phyloP scores from a whole-genome alignment of 495 filamentous ascomycete genomes.

The Neurospora hispaniola region DNA sequence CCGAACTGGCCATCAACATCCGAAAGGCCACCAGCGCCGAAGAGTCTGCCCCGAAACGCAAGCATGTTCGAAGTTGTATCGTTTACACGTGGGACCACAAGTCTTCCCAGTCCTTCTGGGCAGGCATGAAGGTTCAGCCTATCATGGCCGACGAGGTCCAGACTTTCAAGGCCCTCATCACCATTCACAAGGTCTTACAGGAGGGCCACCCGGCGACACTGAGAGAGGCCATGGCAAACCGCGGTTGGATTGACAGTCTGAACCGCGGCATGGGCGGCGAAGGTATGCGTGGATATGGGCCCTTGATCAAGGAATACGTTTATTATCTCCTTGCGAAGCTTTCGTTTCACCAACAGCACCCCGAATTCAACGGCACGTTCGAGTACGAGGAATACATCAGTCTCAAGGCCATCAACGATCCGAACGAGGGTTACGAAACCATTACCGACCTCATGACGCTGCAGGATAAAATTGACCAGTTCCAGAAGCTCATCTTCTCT shows the following conservation, averaged over 20 bases:
- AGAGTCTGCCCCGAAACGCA: slow-evolving; percentile 93
- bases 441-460: slow-evolving; percentile 93
- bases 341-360: slow-evolving; percentile 87
- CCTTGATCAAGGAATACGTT: slow-evolving; percentile 90
- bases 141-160: slow-evolving; percentile 92
- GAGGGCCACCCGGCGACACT: slow-evolving; percentile 86
- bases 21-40: slow-evolving; percentile 93
- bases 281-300: slow-evolving; percentile 82
- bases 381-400: slow-evolving; percentile 99
- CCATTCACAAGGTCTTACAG: slow-evolving; percentile 90
- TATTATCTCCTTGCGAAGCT: slow-evolving; percentile 89
- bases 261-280: slow-evolving; percentile 76
- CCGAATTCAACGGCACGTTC: slow-evolving; percentile 97
- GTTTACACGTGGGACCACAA: slow-evolving; percentile 99
- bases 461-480: slow-evolving; percentile 94
- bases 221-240: slow-evolving; percentile 79
- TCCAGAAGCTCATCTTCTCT: slow-evolving; percentile 96
- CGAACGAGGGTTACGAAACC: slow-evolving; percentile 97
- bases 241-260: slow-evolving; percentile 87
- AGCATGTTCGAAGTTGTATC: slow-evolving; percentile 96
- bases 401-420: slow-evolving; percentile 95
- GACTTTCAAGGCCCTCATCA: slow-evolving; percentile 88
- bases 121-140: slow-evolving; percentile 98
- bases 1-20: slow-evolving; percentile 90
- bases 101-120: slow-evolving; percentile 91